Conservation (phyloP, 2,329 filamentous ascomycete species). For the Penicillium sp. region DNA sequence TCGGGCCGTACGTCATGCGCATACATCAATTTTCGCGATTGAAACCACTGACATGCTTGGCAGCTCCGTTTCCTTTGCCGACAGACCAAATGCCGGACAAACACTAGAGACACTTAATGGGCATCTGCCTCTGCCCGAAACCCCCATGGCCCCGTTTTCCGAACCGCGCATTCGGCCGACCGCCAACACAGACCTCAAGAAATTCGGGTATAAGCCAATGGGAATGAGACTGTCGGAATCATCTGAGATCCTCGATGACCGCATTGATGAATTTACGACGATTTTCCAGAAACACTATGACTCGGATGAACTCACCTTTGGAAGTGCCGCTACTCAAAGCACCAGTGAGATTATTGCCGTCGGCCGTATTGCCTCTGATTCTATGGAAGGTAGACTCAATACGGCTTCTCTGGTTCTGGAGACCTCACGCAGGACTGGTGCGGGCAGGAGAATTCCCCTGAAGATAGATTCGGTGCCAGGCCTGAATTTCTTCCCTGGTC, state of each 20-base stretch:
- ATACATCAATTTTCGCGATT: background rate
- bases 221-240: constrained; percentile 92
- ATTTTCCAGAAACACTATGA: constrained; percentile 72
- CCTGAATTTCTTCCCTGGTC: constrained; percentile 90
- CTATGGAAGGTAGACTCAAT: constrained; percentile 80
- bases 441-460: constrained; percentile 76
- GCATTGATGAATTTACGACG: constrained; percentile 85
- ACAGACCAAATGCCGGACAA: constrained; percentile 77
- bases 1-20: constrained; percentile 35
- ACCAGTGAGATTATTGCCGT: constrained; percentile 87
- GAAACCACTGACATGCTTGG: background rate
- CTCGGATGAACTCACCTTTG: constrained; percentile 78
- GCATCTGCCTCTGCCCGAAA: constrained; percentile 65
- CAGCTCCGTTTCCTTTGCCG: constrained; percentile 67
- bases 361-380: constrained; percentile 87
- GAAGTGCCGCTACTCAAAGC: constrained; percentile 80
- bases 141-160: constrained; percentile 69
- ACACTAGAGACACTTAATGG: constrained; percentile 80
- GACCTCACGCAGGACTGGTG: constrained; percentile 79
- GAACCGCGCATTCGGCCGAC: constrained; percentile 81
- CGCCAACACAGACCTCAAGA: constrained; percentile 84
- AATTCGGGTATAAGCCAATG: constrained; percentile 87
- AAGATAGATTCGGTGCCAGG: constrained; percentile 67
- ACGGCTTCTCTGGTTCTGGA: constrained; percentile 83
- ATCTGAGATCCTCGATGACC: constrained; percentile 89